phyloP scores from a whole-genome alignment of 2,329 filamentous ascomycete species.

The Calonectria multiphialidica region DNA sequence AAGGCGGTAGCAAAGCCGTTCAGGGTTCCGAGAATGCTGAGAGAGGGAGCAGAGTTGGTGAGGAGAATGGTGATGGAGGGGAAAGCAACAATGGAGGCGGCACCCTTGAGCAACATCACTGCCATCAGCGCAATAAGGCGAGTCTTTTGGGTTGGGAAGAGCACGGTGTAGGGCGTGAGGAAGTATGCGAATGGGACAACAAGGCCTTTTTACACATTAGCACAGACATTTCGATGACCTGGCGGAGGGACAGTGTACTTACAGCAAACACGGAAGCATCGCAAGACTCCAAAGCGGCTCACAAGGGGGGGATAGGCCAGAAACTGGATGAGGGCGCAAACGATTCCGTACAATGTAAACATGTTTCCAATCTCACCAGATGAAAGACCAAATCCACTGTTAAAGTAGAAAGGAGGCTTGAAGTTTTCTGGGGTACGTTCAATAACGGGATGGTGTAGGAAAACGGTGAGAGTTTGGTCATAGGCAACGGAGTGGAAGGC shows the following conservation, averaged over 20 bases:
- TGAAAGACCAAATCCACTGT: slow-evolving; percentile 81
- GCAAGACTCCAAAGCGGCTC: slow-evolving; percentile 77
- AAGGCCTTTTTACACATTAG: slow-evolving; percentile 57
- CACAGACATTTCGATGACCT: background rate
- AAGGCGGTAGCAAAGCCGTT: slow-evolving; percentile 92
- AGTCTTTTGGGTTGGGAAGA: slow-evolving; percentile 60
- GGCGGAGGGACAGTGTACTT: slow-evolving; percentile 35
- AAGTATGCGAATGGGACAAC: slow-evolving; percentile 83
- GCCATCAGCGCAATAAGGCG: slow-evolving; percentile 74
- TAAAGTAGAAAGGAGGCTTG: slow-evolving; percentile 82
- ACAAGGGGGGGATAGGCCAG: slow-evolving; percentile 84
- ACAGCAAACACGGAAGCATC: slow-evolving; percentile 76
- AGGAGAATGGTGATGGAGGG: slow-evolving; percentile 91
- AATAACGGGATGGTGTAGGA: slow-evolving; percentile 80
- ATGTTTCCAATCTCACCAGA: slow-evolving; percentile 85
- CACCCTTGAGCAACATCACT: slow-evolving; percentile 80
- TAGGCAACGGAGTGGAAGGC: slow-evolving; percentile 86
- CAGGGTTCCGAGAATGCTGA: slow-evolving; percentile 83
- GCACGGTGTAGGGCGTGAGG: slow-evolving; percentile 82
- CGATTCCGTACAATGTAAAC: slow-evolving; percentile 85
- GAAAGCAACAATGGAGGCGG: slow-evolving; percentile 85
- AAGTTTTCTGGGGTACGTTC: slow-evolving; percentile 70
- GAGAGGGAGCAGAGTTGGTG: slow-evolving; percentile 84
- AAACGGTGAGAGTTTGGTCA: slow-evolving; percentile 90
- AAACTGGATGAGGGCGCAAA: slow-evolving; percentile 87